Evolutionary conservation across 2,329 filamentous ascomycete genomes (phyloP), one percentile per base, ranked within the genome.

Genomic region (Lachnellula hyalina): DNA sequence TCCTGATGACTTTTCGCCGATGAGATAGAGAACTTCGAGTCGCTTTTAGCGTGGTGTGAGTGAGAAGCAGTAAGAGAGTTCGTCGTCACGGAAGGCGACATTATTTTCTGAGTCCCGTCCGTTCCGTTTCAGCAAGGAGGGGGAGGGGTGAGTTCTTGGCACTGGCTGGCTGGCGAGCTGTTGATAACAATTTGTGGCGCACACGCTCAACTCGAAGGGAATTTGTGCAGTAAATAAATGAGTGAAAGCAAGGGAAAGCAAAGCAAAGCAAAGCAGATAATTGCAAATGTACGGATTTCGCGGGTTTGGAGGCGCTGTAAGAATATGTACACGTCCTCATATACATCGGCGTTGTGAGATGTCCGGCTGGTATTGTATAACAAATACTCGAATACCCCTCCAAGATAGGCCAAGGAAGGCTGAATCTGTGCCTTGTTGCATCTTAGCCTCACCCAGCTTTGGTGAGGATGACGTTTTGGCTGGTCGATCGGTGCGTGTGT

Each of bases 1-100:
- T 68, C 66, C 52, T 65, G 56, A 42, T 68, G 67, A 32, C 58
- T 61, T 23, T 51, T 55, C 14, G 51, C n/a, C 15, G 47, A 12
- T 1, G 58, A 58, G 6, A 65, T 17, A 11, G 64, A 66, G 12
- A 62, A 28, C 28, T 60, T 60, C 11, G 61, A 65, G 21, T 54
- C 54, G 41, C 56, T 54, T 19, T 56, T 60, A 2, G 50, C 19
- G 38, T 51, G 52, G 19, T 28, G 35, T 12, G 23, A 17, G 14
- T 11, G 19, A 12, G 19, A 21, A 0, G 15, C 7, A 17, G 41
- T 12, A 25, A 21, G 2, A 44, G 41, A 23, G 19, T 9, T 41
- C 15, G 15, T 19, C 17, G 17, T 15, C n/a, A 11, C 19, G 17
- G 41, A 21, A 3, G 41, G 41, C 19, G n/a, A 7, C 21, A 21